Percentiles rank a stretch among this genome's conserved stretches.
phyloP scores from a whole-genome alignment of 2,329 filamentous ascomycete species.

The Cladophialophora bantiana region DNA sequence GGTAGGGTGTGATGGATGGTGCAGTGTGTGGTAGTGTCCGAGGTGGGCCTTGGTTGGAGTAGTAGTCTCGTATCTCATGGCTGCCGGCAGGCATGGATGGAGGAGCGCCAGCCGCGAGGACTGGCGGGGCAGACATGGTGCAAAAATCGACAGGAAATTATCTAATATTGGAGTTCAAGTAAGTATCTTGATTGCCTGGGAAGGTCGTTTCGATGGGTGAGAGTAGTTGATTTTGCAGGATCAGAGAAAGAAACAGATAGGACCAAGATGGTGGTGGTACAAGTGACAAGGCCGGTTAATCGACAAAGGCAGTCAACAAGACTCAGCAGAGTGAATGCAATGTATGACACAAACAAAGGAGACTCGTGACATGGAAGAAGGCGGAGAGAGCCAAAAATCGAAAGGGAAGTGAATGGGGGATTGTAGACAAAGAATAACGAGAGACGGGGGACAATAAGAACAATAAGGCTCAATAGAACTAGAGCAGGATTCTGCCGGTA shows the following conservation, averaged over 20 bases:
- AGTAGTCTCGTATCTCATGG: conserved; percentile 68
- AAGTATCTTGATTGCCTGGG: conserved; percentile 15
- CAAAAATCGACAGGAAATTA: conserved; percentile 38
- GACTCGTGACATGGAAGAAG: conserved; percentile 31
- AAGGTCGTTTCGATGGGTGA: not conserved
- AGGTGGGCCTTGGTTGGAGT: conserved; percentile 60
- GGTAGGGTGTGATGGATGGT: conserved; percentile 83
- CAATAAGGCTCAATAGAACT: conserved; percentile 29
- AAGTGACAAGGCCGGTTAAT: conserved; percentile 16
- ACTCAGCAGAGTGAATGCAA: conserved; percentile 25
- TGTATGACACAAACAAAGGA: conserved; percentile 35
- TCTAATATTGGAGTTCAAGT: conserved; percentile 31
- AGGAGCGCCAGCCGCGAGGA: conserved; percentile 63
- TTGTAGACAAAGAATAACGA: conserved; percentile 20
- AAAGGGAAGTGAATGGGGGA: conserved; percentile 21
- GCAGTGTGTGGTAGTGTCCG: conserved; percentile 67
- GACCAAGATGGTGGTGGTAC: conserved; percentile 19
- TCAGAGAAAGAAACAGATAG: conserved; percentile 15
- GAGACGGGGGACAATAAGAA: conserved; percentile 29
- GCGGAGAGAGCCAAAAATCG: conserved; percentile 26
- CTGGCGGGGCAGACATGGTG: conserved; percentile 42
- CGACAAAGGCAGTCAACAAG: conserved; percentile 32
- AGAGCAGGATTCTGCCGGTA: conserved; percentile 23
- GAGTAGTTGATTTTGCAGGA: conserved; percentile 1
- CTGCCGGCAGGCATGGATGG: conserved; percentile 64